Conservation (phyloP, 1,284 basidiomycete species). For the Ustilago hordei region DNA sequence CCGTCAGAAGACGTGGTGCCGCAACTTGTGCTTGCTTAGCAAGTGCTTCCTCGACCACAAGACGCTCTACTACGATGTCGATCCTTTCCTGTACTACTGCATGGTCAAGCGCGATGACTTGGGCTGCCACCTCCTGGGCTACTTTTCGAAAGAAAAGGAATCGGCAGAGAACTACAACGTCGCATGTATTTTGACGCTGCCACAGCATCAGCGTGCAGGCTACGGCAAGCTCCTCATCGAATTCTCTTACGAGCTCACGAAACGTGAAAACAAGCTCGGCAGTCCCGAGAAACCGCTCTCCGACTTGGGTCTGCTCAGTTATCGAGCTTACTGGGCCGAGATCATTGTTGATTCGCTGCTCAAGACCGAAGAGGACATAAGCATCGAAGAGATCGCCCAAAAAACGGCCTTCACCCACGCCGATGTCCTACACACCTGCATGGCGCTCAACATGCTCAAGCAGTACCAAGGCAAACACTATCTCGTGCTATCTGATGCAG, state of each 20-base stretch:
- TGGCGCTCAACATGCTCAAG: conserved; percentile 93
- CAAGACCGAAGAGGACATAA: conserved; percentile 77
- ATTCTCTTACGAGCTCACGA: conserved; percentile 97
- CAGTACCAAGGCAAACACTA: conserved; percentile 96
- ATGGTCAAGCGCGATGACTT: conserved; percentile 90
- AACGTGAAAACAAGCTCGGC: conserved; percentile 94
- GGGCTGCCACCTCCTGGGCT: conserved; percentile 95
- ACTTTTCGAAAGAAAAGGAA: conserved; percentile 99
- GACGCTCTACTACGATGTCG: conserved; percentile 99
- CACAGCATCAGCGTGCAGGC: conserved; percentile 95
- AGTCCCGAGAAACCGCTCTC: conserved; percentile 97
- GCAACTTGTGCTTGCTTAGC: conserved; percentile 93
- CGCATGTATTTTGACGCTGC: conserved; percentile 96
- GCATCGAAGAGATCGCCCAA: conserved; percentile 96
- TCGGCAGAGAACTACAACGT: conserved; percentile 98
- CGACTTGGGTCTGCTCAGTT: conserved; percentile 91
- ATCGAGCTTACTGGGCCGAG: conserved; percentile 97
- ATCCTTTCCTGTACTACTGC: conserved; percentile 99
- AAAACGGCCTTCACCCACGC: conserved; percentile 95
- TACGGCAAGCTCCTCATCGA: conserved; percentile 96
- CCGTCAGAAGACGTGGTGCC: conserved; percentile 94
- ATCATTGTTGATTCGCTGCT: conserved; percentile 92
- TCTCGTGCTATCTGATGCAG: conserved; percentile 88
- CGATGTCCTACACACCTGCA: conserved; percentile 98
- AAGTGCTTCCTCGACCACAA: conserved; percentile 99